Base-by-base conservation (phyloP, 78 protist genomes). In the Paulinella micropora region DNA sequence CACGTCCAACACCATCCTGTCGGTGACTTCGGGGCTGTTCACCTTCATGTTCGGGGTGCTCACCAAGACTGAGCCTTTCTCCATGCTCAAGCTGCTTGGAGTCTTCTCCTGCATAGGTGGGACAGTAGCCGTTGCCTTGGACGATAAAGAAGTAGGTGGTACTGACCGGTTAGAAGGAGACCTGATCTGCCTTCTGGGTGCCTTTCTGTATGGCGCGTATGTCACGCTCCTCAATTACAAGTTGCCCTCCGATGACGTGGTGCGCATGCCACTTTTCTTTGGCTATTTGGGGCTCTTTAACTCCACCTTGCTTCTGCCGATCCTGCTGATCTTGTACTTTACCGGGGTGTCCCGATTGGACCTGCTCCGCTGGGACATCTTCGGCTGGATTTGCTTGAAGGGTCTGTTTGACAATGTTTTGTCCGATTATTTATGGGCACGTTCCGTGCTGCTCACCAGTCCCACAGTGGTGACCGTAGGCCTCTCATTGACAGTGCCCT, bases 381-480 rank as follows among this genome's bases (percentile, higher is more conserved):
- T n/a, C n/a, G n/a, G n/a, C n/a, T n/a, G n/a, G n/a, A n/a, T n/a
- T n/a, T n/a, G n/a, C n/a, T n/a, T n/a, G n/a, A n/a, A n/a, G n/a
- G 92, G 94, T n/a, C 29, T 92, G 28, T 0, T 90, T 34, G 93
- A 93, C 34, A 93, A 94, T 3, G 94, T 92, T 4, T 69, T 91
- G 2, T 81, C 90, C 34, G 97, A 95, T 28, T 81, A 32, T 32
- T 81, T 93, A 1, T 95, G 97, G 97, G 39, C 94, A 26, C 31
- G 4, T 1, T 35, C 92, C 0, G 90, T 93, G 0, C n/a, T 93
- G 15, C 91, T 91, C 35, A 93, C 97, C 6, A 89, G 94, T 1
- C 95, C 95, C 1, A 0, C 91, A 1, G 88, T 90, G n/a, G n/a
- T n/a, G n/a, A n/a, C n/a, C n/a, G n/a, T n/a, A n/a, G n/a, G n/a